Evolutionary conservation across 768 basidiomycete species (phyloP), one percentile per base, ranked within the genome.

Genomic region (Botryobasidium botryosum): DNA sequence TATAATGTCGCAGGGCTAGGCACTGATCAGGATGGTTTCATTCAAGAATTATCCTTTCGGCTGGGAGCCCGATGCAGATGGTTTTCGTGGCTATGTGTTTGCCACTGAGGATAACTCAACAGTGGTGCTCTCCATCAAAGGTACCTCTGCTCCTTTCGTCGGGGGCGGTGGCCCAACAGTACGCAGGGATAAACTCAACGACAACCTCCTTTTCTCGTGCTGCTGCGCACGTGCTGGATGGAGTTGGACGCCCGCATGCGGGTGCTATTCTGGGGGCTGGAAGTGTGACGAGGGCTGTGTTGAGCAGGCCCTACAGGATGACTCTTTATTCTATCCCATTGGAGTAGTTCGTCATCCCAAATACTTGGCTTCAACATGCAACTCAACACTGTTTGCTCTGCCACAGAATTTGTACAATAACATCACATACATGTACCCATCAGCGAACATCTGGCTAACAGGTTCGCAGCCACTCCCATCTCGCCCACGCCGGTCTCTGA

Each of bases 141-240:
- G 92, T n/a, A 97, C 92, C 0, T 85, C 84, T 1, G 76, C 81
- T 1, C 72, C 72, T 2, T 40, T 79, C 6, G 69, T 77, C 55
- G 68, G 84, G 6, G 58, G 59, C 3, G 57, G 56, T 3, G 54
- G 50, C 1, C 60, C 61, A 10, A 94, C 91, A 6, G 69, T 74
- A 32, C 70, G 68, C 55, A 94, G 82, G 60, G 92, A 97, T 65
- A 92, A 90, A 62, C 61, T 79, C 47, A 97, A 97, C 61, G 91
- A 96, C 55, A 97, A 92, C 56, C 64, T 91, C n/a, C 63, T 97
- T 27, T 92, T 92, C 64, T 66, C 86, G 3, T 97, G 92, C 61
- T 97, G 92, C 60, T 97, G 92, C 55, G 91, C 88, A 2, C 71
- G 82, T 5, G 84, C 96, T n/a, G 86, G 83, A 27, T 84, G 87